Evolutionary conservation across 1,284 basidiomycete species (phyloP).

Genomic region (Xerocomus cyaneibrunnescens): DNA sequence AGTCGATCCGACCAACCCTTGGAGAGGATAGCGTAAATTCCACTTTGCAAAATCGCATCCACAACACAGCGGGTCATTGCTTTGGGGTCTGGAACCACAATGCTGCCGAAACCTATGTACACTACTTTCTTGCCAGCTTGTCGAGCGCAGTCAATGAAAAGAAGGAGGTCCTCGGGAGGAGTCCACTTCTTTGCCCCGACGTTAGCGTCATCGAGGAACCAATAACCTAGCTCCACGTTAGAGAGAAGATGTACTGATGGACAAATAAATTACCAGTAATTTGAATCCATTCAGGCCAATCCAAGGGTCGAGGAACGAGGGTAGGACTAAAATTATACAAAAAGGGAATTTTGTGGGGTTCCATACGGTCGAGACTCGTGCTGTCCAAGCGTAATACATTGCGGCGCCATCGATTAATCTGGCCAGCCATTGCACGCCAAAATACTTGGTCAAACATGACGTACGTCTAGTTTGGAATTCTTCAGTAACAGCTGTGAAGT

Average conservation of each 20-base stretch:
- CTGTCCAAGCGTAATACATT: conserved; percentile 73
- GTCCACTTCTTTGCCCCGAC: conserved; percentile 86
- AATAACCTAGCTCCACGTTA: conserved; percentile 64
- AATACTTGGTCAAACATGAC: conserved; percentile 98
- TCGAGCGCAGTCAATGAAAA: conserved; percentile 82
- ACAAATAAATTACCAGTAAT: conserved; percentile 66
- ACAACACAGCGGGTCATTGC: conserved; percentile 89
- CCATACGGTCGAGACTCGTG: conserved; percentile 91
- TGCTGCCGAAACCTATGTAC: conserved; percentile 98
- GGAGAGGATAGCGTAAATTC: conserved; percentile 88
- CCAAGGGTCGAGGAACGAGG: conserved; percentile 86
- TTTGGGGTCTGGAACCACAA: conserved; percentile 93
- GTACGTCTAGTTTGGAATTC: conserved; percentile 56
- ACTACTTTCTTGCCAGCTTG: conserved; percentile 83
- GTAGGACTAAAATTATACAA: conserved; percentile 95
- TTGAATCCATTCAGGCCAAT: conserved; percentile 99
- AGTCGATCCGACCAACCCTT: conserved; percentile 98
- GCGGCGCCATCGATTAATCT: conserved; percentile 93
- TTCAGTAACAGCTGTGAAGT: conserved; percentile 1
- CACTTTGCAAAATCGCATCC: conserved; percentile 82
- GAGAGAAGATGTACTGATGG: conserved; percentile 5
- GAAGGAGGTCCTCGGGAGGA: conserved; percentile 75
- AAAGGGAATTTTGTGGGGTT: conserved; percentile 96
- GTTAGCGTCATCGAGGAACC: conserved; percentile 92
- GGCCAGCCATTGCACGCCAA: conserved; percentile 91